Evolutionary conservation across 176 grass and related monocot genomes (phyloP).

Genomic region (Eleusine coracana): DNA sequence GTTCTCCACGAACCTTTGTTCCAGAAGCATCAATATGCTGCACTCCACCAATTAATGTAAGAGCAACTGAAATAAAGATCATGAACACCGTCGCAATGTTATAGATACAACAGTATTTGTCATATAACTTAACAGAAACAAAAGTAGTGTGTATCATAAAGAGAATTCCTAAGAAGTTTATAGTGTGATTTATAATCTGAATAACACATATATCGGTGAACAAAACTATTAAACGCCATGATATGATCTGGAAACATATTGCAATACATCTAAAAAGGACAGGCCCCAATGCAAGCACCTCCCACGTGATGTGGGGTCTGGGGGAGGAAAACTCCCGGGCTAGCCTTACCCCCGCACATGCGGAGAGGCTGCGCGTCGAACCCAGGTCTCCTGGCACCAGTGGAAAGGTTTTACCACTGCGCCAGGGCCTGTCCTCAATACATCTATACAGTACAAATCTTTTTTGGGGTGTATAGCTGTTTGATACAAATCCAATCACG

Average conservation of each 20-base stretch:
- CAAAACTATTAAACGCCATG: neutral
- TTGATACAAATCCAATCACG: neutral
- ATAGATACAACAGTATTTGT: neutral
- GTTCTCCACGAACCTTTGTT: conserved; percentile 92
- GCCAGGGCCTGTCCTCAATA: too few species aligned
- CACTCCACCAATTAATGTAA: conserved; percentile 94
- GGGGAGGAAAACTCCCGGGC: too few species aligned
- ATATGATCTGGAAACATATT: neutral
- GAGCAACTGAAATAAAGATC: conserved; percentile 68
- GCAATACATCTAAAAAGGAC: too few species aligned
- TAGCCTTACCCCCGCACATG: too few species aligned
- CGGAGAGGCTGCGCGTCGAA: too few species aligned
- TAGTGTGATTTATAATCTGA: neutral
- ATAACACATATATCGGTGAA: neutral
- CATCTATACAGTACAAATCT: too few species aligned
- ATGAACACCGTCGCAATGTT: conserved; percentile 10
- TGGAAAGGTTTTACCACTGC: too few species aligned
- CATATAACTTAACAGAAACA: neutral
- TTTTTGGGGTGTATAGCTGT: neutral
- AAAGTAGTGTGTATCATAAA: neutral
- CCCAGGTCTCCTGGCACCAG: too few species aligned
- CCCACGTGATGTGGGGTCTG: too few species aligned
- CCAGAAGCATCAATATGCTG: conserved; percentile 88
- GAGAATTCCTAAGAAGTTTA: neutral
- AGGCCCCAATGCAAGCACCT: too few species aligned